Conservation (phyloP, 306 rosid species). For the Hippophae gyantsensis region DNA sequence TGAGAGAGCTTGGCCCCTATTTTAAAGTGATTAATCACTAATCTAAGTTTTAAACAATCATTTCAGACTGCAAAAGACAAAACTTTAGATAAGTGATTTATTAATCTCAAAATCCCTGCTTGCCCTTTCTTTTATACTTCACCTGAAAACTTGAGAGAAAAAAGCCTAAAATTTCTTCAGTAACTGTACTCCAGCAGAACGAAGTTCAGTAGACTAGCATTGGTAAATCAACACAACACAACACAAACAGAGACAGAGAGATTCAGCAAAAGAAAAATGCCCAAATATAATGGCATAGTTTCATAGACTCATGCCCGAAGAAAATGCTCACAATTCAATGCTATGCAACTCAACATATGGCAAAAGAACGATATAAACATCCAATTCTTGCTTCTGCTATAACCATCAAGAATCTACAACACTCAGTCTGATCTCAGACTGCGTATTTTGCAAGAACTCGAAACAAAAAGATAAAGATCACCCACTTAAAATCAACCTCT, state of each 20-base stretch:
- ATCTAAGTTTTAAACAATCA: no score
- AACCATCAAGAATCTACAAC: slow-evolving; percentile 4
- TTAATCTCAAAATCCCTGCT: slow-evolving; percentile 7
- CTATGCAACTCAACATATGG: no score
- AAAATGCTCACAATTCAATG: no score
- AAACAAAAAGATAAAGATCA: background rate
- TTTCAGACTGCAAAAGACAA: no score
- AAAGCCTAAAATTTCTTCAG: background rate
- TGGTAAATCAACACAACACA: no score
- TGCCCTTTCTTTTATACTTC: slow-evolving; percentile 2
- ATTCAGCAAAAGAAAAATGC: no score
- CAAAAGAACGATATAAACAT: background rate
- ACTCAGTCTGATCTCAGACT: background rate
- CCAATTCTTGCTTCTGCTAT: background rate
- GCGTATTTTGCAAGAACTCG: background rate
- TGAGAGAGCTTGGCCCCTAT: no score
- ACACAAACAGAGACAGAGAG: no score
- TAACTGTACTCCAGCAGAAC: slow-evolving; percentile 8
- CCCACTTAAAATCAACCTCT: background rate
- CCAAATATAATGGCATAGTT: no score
- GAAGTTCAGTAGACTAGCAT: background rate
- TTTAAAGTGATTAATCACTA: no score
- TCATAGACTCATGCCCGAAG: no score
- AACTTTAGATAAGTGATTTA: background rate
- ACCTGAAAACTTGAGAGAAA: slow-evolving; percentile 8